Evolutionary conservation across 2,329 filamentous ascomycete species (phyloP), one percentile per base, ranked within the genome.

Genomic region (Ascosphaera acerosa): DNA sequence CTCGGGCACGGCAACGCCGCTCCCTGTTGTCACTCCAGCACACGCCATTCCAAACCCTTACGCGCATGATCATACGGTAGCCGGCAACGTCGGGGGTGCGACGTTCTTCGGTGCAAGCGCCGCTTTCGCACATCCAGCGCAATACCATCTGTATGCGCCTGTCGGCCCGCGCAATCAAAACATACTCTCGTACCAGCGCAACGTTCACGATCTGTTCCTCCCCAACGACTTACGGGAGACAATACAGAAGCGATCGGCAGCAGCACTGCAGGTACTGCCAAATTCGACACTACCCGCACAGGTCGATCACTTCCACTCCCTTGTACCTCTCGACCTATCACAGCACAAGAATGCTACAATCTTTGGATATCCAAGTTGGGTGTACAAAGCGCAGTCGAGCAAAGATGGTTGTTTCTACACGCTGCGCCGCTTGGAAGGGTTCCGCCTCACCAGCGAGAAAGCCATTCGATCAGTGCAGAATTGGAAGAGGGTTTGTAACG

Each of bases 141-240:
- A 84, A 57, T 90, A 92, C 48, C 87, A 97, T 49, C 63, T 91
- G 9, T 97, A 97, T 50, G 77, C 80, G 18, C 81, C 82, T 0
- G 65, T 82, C 34, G 80, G 78, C 4, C 71, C 77, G n/a, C 67
- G 81, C 46, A 67, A 70, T 36, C 76, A 84, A 37, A 80, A 80
- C 38, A 60, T 91, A 18, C 61, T 76, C 40, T 70, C 75, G 2
- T 91, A 90, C 45, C 84, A 97, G 47, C 70, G 78, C 35, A 72
- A 74, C 34, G 70, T 77, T 2, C 78, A 89, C 45, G 82, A 94
- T 45, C 77, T 94, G 40, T 97, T 97, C 50, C 65, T 94, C 26
- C 70, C 80, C 1, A 82, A 91, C 43, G 71, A 78, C 35, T 53
- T 90, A 4, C 66, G 87, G 33, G 78, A 92, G 53, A 81, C 92